phyloP scores from a whole-genome alignment of 1,139 yeast species.

The Lodderomyces margitis region DNA sequence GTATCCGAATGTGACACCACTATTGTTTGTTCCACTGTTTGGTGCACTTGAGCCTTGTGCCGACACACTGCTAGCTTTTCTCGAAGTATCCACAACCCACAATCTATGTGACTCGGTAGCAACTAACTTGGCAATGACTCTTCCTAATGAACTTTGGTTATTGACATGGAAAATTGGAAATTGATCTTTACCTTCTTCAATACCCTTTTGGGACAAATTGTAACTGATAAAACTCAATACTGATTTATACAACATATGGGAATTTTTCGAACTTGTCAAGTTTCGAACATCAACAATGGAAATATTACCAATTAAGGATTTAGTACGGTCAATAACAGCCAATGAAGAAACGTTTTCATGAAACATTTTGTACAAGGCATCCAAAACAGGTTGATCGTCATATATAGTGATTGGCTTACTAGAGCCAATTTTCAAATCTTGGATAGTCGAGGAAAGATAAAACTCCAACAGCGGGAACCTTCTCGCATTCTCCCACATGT shows the following conservation, averaged over 20 bases:
- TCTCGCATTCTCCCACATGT: slow-evolving; percentile 89
- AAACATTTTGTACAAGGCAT: slow-evolving; percentile 85
- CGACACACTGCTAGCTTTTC: slow-evolving; percentile 10
- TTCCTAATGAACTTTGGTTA: slow-evolving; percentile 71
- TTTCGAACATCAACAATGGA: slow-evolving; percentile 91
- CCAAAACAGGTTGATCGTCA: slow-evolving; percentile 84
- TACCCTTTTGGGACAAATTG: slow-evolving; percentile 82
- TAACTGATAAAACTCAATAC: slow-evolving; percentile 87
- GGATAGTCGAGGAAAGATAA: slow-evolving; percentile 62
- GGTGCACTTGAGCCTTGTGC: slow-evolving; percentile 8
- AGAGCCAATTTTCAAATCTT: slow-evolving; percentile 69
- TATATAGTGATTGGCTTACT: slow-evolving; percentile 69
- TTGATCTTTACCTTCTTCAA: slow-evolving; percentile 92
- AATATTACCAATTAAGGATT: slow-evolving; percentile 81
- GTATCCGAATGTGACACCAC: slow-evolving; percentile 8
- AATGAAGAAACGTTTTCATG: slow-evolving; percentile 80
- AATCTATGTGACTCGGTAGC: slow-evolving; percentile 92
- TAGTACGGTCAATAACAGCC: slow-evolving; percentile 85
- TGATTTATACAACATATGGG: slow-evolving; percentile 73
- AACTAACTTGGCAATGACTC: slow-evolving; percentile 90
- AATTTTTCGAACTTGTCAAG: slow-evolving; percentile 81
- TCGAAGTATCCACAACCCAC: slow-evolving; percentile 77
- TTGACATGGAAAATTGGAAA: slow-evolving; percentile 95
- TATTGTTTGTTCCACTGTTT: slow-evolving; percentile 6
- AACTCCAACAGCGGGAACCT: slow-evolving; percentile 78